Conservation (phyloP, 371 early-diverging fungal genomes). For the Apophysomyces variabilis region DNA sequence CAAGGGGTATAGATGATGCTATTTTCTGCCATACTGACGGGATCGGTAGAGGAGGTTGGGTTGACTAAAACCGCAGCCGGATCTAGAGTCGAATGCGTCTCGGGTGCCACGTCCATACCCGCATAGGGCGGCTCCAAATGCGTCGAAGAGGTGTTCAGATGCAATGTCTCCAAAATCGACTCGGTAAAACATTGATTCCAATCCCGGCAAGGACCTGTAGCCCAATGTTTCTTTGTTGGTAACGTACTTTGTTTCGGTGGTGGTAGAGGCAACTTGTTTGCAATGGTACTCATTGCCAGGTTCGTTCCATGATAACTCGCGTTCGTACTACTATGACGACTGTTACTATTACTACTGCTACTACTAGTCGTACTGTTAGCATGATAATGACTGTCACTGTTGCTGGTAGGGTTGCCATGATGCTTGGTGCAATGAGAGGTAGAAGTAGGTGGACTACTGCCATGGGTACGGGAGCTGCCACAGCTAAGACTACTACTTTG, state of each 20-base stretch:
- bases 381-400: constrained; percentile 9
- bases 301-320: background rate
- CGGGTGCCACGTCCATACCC: background rate
- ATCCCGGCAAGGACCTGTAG: constrained; percentile 8
- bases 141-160: constrained; percentile 10
- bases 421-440: no score
- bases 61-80: background rate
- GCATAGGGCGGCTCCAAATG: constrained; percentile 1
- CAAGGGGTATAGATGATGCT: background rate
- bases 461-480: constrained; percentile 13
- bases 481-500: background rate
- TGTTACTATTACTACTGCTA: constrained; percentile 14
- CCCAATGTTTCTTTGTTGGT: constrained; percentile 17
- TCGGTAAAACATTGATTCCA: constrained; percentile 17
- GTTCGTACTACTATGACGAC: background rate
- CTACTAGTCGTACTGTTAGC: constrained; percentile 6
- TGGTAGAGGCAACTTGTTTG: constrained; percentile 23
- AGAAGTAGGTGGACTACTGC: background rate
- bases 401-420: background rate
- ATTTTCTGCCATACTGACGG: background rate
- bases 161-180: constrained; percentile 22
- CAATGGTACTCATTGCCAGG: constrained; percentile 11
- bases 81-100: background rate
- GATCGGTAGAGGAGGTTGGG: background rate
- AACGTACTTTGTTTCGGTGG: constrained; percentile 22